A percentile compares a stretch with the other conserved stretches of the same genome.
These are phyloP conservation scores for Epichloe typhina DNA, from an alignment of 2,329 filamentous ascomycete genomes.

Conservation along the genomic window DNA sequence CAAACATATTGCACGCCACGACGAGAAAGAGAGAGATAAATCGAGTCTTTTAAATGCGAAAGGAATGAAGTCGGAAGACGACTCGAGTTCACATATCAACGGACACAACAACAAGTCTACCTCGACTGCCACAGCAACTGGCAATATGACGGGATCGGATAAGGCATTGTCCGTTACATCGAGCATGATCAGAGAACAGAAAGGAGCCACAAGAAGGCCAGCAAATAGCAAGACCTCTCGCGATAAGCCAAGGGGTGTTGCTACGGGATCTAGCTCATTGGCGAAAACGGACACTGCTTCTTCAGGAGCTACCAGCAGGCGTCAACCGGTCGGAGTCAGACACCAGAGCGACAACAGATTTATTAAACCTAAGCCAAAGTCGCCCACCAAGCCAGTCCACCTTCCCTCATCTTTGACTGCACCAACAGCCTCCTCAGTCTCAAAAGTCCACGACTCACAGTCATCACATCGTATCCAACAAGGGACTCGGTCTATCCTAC, in stretches of 20 bases:
- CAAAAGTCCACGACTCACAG: slow-evolving; percentile 32
- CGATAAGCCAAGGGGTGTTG: slow-evolving; percentile 6
- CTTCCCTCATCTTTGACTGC: slow-evolving; percentile 55
- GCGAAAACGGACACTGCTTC: slow-evolving; percentile 17
- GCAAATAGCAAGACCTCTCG: not conserved
- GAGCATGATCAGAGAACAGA: not conserved
- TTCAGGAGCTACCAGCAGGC: slow-evolving; percentile 27
- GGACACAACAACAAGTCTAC: not conserved
- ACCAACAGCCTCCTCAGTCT: slow-evolving; percentile 56
- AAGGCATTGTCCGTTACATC: not conserved
- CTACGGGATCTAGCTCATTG: not conserved
- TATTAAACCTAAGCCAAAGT: slow-evolving; percentile 49
- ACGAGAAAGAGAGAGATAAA: not conserved
- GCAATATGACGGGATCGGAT: not conserved
- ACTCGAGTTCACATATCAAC: not conserved
- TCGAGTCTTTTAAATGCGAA: not conserved
- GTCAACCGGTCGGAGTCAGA: slow-evolving; percentile 27
- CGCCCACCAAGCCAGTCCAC: slow-evolving; percentile 54
- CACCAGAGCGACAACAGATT: slow-evolving; percentile 28
- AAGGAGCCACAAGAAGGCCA: not conserved
- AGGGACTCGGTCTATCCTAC: slow-evolving; percentile 22
- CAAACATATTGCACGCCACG: not conserved
- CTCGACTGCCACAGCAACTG: not conserved
- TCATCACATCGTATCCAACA: slow-evolving; percentile 14
- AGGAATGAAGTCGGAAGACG: not conserved